Percentiles rank a stretch among this genome's conserved stretches.
Conservation (phyloP, 768 basidiomycete species). For the Daedalea quercina region DNA sequence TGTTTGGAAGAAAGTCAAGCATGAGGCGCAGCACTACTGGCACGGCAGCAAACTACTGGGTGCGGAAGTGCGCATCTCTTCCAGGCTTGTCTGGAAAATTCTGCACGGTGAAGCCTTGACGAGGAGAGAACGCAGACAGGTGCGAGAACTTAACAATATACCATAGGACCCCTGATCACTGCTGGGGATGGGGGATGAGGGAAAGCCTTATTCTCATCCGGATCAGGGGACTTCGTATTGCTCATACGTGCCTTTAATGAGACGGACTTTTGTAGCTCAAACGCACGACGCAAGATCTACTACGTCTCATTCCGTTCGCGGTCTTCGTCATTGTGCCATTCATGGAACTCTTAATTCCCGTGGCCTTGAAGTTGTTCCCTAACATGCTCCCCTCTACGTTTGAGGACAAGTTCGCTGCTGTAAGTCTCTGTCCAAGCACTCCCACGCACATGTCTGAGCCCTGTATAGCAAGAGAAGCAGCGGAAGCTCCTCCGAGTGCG, state of each 20-base stretch:
- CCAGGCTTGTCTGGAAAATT: constrained; percentile 85
- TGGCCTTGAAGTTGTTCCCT: constrained; percentile 95
- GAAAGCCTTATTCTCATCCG: not conserved
- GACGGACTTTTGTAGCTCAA: constrained; percentile 52
- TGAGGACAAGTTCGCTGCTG: constrained; percentile 93
- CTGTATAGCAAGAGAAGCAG: constrained; percentile 84
- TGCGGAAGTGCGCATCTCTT: constrained; percentile 88
- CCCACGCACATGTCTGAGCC: not conserved
- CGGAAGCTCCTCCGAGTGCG: constrained; percentile 91
- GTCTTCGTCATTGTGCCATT: constrained; percentile 95
- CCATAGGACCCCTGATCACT: too few species aligned
- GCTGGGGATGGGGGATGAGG: too few species aligned
- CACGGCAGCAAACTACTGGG: constrained; percentile 91
- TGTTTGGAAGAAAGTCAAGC: constrained; percentile 90
- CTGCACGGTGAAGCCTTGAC: constrained; percentile 88
- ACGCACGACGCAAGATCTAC: constrained; percentile 88
- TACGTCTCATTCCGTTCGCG: constrained; percentile 91
- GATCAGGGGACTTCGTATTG: too few species aligned
- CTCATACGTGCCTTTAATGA: too few species aligned
- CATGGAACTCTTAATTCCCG: constrained; percentile 95
- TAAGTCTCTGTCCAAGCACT: constrained; percentile 35
- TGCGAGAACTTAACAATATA: constrained; percentile 22
- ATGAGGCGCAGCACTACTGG: constrained; percentile 96
- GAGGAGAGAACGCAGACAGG: constrained; percentile 90
- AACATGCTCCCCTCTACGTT: constrained; percentile 99